A percentile compares a stretch with the other conserved stretches of the same genome.
Evolutionary conservation across 2,329 filamentous ascomycete species (phyloP).

Genomic region (Chalaropsis ovoidea): DNA sequence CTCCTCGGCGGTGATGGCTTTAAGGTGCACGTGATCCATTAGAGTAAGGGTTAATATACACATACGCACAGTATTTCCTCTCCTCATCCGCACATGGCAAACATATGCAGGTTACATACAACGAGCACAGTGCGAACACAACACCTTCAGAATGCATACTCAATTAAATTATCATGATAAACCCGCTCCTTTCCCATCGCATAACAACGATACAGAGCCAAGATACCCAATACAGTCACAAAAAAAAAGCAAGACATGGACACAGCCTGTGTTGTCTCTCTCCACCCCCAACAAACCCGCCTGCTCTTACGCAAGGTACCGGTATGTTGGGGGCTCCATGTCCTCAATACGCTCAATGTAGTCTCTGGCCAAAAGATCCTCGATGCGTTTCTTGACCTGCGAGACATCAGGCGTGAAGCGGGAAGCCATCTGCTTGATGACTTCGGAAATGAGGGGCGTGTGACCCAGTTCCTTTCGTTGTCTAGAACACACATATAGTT

Average conservation of each 20-base stretch:
- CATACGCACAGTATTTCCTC: too few relatives aligned
- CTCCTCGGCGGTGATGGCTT: neutral
- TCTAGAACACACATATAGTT: slow-evolving; percentile 36
- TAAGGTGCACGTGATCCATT: neutral
- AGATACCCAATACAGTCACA: neutral
- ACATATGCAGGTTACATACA: neutral
- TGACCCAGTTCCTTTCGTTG: slow-evolving; percentile 64
- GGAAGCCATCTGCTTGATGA: slow-evolving; percentile 55
- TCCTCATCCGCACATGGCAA: neutral
- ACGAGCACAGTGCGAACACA: neutral
- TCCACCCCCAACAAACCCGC: neutral
- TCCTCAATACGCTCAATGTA: slow-evolving; percentile 68
- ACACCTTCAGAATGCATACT: neutral
- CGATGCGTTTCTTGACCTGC: slow-evolving; percentile 73
- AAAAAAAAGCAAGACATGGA: neutral
- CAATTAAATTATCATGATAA: neutral
- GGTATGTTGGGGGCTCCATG: slow-evolving; percentile 53
- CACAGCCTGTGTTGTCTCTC: neutral
- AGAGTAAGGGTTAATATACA: neutral
- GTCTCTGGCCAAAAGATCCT: slow-evolving; percentile 64
- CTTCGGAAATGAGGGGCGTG: slow-evolving; percentile 59
- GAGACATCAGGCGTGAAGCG: slow-evolving; percentile 67
- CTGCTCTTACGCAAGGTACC: slow-evolving; percentile 53
- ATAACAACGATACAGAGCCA: too few relatives aligned
- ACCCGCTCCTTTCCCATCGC: too few relatives aligned